Base-by-base conservation (phyloP, 2,329 filamentous ascomycete species). In the Pseudogymnoascus destructans region DNA sequence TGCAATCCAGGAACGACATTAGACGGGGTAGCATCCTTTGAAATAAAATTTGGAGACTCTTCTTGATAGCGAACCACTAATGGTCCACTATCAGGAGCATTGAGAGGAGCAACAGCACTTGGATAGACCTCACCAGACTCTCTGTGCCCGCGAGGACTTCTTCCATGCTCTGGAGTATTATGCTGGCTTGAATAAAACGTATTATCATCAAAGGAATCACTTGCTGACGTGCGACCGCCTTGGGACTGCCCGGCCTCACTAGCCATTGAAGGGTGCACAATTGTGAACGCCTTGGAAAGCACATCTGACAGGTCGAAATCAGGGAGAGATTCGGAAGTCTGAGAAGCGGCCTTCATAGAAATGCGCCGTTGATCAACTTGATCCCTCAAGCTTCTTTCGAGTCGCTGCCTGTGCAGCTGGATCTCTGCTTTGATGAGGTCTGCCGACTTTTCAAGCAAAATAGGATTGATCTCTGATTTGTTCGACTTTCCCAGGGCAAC, bases 181-280 rank as follows among this genome's bases (percentile, higher is more conserved):
- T 91, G 85, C 74, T 86, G 88, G 73, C 91, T 96, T 64, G 92
- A 96, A 76, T 97, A 96, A 72, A 95, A 95, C 38, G 90, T 93
- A 69, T 95, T 90, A 70, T 95, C 86, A 73, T 96, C 90, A 74
- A 90, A 88, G 33, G 89, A 93, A 71, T 92, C 88, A 78, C 79
- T 87, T 68, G 80, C 78, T 70, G 82, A 82, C 67, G 76, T 77
- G 71, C 84, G 78, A 76, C 75, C 72, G 73, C 69, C 73, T 71
- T 72, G 66, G 64, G 72, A 77, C 65, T 76, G 76, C 74, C 81
- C 79, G 76, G 76, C 75, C 64, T 78, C 76, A 69, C 77, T 72
- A 66, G 80, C 72, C 63, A 77, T 75, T 68, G 80, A 78, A 66
- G 85, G 80, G 64, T 84, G 77, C 68, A 89, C 87, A 65, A 89